Percentiles rank a stretch among this genome's conserved stretches.
phyloP scores from a whole-genome alignment of 345 rosid species.

The Boechera divaricarpa region DNA sequence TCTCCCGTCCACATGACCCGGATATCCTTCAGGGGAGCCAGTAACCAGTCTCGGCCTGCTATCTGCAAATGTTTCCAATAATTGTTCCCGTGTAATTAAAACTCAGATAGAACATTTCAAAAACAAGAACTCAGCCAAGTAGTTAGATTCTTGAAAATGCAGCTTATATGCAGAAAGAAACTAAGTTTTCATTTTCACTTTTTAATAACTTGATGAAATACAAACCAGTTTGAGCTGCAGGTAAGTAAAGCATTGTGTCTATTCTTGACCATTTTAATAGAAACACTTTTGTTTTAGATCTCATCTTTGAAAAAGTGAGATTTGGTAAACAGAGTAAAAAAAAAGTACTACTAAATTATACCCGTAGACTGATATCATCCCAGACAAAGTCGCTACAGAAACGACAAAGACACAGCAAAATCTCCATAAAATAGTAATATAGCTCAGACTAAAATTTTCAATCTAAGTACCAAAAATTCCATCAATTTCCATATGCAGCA shows the following conservation, averaged over 20 bases:
- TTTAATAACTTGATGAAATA: not conserved
- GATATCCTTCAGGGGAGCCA: constrained; percentile 87
- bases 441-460: constrained; percentile 14
- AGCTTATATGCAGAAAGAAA: constrained; percentile 10
- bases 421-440: constrained; percentile 36
- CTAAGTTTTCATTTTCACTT: not conserved
- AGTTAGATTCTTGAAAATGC: not conserved
- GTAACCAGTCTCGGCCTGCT: constrained; percentile 84
- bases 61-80: constrained; percentile 38
- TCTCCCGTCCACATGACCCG: constrained; percentile 94
- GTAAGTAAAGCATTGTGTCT: constrained; percentile 13
- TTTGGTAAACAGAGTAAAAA: constrained; percentile 12
- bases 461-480: constrained; percentile 23
- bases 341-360: constrained; percentile 28
- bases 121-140: constrained; percentile 17
- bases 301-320: constrained; percentile 41
- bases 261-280: constrained; percentile 1
- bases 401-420: constrained; percentile 47
- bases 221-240: not conserved
- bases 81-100: not conserved
- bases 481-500: constrained; percentile 30
- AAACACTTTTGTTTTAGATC: constrained; percentile 33
- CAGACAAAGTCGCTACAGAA: constrained; percentile 31
- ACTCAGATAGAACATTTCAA: not conserved
- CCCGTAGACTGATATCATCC: constrained; percentile 28